phyloP scores from a whole-genome alignment of 495 filamentous ascomycete genomes.

The Cudoniella acicularis region DNA sequence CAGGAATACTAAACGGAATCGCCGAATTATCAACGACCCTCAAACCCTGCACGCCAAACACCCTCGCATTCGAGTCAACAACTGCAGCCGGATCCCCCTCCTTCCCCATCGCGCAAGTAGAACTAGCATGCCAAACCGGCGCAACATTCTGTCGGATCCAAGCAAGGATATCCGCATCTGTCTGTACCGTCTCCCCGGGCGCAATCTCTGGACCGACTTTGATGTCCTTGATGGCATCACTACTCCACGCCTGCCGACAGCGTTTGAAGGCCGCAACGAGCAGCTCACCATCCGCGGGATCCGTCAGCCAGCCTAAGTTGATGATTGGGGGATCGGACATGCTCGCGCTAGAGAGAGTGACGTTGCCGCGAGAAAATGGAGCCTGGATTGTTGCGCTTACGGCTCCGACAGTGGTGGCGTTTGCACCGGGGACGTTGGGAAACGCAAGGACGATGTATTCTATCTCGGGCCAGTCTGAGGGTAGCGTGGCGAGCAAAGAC shows the following conservation, averaged over 20 bases:
- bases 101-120: slow-evolving; percentile 57
- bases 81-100: slow-evolving; percentile 42
- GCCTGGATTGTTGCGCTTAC: slow-evolving; percentile 38
- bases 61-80: slow-evolving; percentile 46
- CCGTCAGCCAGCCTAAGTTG: slow-evolving; percentile 49
- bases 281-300: slow-evolving; percentile 51
- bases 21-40: slow-evolving; percentile 57
- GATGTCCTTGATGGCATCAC: slow-evolving; percentile 32
- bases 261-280: slow-evolving; percentile 52
- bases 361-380: slow-evolving; percentile 51
- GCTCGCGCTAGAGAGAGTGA: slow-evolving; percentile 45
- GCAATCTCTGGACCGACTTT: slow-evolving; percentile 42
- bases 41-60: slow-evolving; percentile 47
- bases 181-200: slow-evolving; percentile 43
- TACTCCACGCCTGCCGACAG: slow-evolving; percentile 37
- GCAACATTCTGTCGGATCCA: slow-evolving; percentile 36
- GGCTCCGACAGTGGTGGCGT: slow-evolving; percentile 26
- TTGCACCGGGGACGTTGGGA: slow-evolving; percentile 17
- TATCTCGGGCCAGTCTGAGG: slow-evolving; percentile 56
- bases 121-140: slow-evolving; percentile 48
- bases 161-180: slow-evolving; percentile 49
- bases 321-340: slow-evolving; percentile 47
- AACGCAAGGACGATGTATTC: slow-evolving; percentile 39
- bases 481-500: slow-evolving; percentile 35
- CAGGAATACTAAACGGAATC: slow-evolving; percentile 53